Percentiles rank a stretch among this genome's conserved stretches.
phyloP scores from a whole-genome alignment of 371 early-diverging fungal genomes.

The Apophysomyces trapeziformis region DNA sequence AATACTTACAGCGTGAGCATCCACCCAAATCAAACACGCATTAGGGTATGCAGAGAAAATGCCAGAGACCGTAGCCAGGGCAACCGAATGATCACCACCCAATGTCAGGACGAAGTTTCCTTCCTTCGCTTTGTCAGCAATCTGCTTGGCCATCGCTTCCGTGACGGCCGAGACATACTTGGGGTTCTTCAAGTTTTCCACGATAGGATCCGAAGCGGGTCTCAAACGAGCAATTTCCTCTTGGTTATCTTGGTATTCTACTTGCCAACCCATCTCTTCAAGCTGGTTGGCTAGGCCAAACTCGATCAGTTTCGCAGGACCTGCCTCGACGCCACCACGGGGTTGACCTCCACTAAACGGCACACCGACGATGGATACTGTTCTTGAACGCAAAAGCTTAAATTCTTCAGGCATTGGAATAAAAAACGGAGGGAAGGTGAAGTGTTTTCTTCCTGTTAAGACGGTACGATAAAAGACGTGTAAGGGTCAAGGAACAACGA shows the following conservation, averaged over 20 bases:
- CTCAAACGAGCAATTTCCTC: constrained; percentile 55
- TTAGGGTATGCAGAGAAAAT: constrained; percentile 79
- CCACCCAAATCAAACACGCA: constrained; percentile 95
- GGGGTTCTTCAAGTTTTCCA: constrained; percentile 81
- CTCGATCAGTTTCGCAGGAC: constrained; percentile 79
- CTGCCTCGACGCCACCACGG: constrained; percentile 86
- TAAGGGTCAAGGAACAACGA: constrained; percentile 1
- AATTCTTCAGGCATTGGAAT: constrained; percentile 5
- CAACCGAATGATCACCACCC: constrained; percentile 95
- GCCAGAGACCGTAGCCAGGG: constrained; percentile 89
- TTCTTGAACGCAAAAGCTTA: constrained; percentile 52
- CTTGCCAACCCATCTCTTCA: constrained; percentile 77
- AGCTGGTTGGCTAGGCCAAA: constrained; percentile 83
- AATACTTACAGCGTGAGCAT: constrained; percentile 91
- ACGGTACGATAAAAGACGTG: background rate
- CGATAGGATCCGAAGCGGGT: constrained; percentile 65
- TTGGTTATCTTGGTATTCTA: constrained; percentile 72
- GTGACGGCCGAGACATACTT: constrained; percentile 80
- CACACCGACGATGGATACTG: constrained; percentile 77
- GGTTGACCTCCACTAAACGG: constrained; percentile 83
- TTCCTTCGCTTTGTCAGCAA: constrained; percentile 61
- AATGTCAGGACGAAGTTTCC: constrained; percentile 84
- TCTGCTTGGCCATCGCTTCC: constrained; percentile 67
- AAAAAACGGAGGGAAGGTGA: constrained; percentile 9
- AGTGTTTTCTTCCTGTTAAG: background rate